Evolutionary conservation across 1,284 basidiomycete genomes (phyloP), one percentile per base, ranked within the genome.

Genomic region (Schizophyllum commune): DNA sequence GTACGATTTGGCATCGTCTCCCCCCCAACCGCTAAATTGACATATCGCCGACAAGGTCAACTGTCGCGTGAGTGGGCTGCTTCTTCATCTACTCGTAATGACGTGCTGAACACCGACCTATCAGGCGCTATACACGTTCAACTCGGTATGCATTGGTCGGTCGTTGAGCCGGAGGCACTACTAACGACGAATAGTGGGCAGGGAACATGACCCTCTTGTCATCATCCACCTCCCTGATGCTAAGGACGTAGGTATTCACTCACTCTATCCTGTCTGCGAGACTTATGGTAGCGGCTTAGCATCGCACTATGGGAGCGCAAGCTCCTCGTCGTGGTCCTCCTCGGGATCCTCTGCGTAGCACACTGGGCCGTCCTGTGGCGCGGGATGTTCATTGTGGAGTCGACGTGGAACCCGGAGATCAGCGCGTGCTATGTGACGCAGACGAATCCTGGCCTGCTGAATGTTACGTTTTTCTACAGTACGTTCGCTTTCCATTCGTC

Each of bases 241-340:
- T 89, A 58, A 77, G 86, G 70, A 87, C 86, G 85, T 86, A 68
- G 65, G 79, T 34, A n/a, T 55, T 51, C 19, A 34, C 51, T 32
- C 52, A 4, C 13, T 57, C 51, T 27, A n/a, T 59, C 55, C 56
- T 53, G 22, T 19, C 32, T 20, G 32, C 9, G 32, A 2, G 13
- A 62, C 58, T 32, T 55, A 52, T 17, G 33, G 56, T 53, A 11
- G 53, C 63, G 19, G 64, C 60, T 62, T 62, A 90, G 87, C 2
- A 78, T 88, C 21, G 87, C 86, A 8, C 75, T 91, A 20, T 88
- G 87, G 88, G 81, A 88, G 63, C 81, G 85, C 57, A 77, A 81
- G 61, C 71, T 70, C 54, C 72, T 71, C 17, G 73, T 89, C 39
- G 72, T 83, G 5, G 68, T 81, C 21, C 74, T 79, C 4, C 78